phyloP scores from a whole-genome alignment of 169 alveolate genomes.

The Eimeria tenella region DNA sequence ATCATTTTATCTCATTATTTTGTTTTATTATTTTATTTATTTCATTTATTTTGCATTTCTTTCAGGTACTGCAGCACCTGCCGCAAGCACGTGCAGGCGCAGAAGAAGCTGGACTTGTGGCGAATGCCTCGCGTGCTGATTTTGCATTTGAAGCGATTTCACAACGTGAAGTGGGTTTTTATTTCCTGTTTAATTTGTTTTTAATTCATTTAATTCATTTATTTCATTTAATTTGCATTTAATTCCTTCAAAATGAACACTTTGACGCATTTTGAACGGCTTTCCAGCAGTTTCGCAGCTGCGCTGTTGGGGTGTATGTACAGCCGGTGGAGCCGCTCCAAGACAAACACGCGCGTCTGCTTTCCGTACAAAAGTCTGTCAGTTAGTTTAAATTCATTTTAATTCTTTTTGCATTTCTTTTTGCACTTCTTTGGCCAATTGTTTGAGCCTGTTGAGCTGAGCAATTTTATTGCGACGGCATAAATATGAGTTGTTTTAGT shows the following conservation, averaged over 20 bases:
- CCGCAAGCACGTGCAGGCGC: slow-evolving; percentile 91
- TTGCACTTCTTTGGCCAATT: too few relatives aligned
- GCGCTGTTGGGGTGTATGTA: not conserved
- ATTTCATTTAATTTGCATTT: too few relatives aligned
- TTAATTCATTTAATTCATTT: too few relatives aligned
- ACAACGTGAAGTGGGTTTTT: slow-evolving; percentile 81
- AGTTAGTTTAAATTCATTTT: too few relatives aligned
- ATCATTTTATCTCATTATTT: too few relatives aligned
- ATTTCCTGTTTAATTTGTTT: slow-evolving; percentile 72
- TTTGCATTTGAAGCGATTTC: slow-evolving; percentile 93
- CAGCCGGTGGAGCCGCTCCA: slow-evolving; percentile 73
- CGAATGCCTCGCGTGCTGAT: slow-evolving; percentile 91
- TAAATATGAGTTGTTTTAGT: too few relatives aligned
- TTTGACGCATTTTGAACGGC: not conserved
- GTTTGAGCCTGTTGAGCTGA: too few relatives aligned
- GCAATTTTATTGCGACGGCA: too few relatives aligned
- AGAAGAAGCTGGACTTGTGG: slow-evolving; percentile 92
- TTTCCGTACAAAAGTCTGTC: slow-evolving; percentile 83
- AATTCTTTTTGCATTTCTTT: too few relatives aligned
- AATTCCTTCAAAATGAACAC: not conserved
- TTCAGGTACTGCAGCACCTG: slow-evolving; percentile 91
- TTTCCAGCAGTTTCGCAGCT: not conserved
- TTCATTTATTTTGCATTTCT: too few relatives aligned
- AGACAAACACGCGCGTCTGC: slow-evolving; percentile 80
- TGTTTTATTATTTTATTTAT: too few relatives aligned